A percentile compares a stretch with the other conserved stretches of the same genome.
Conservation (phyloP, 176 grass and related monocot genomes). For the Oryza rufipogon region DNA sequence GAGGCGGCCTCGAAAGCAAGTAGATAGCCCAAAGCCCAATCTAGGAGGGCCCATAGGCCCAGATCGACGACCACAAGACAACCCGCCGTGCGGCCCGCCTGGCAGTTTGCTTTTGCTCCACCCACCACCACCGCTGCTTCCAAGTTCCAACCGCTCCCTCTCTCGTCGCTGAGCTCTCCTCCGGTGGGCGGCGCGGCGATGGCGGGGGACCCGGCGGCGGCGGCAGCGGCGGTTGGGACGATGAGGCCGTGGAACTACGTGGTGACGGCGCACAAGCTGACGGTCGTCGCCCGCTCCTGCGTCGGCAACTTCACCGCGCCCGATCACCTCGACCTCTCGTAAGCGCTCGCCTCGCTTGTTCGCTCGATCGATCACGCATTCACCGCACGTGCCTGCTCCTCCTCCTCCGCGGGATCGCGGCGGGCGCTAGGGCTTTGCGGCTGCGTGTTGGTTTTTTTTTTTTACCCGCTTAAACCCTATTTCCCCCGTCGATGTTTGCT, state of each 20-base stretch:
- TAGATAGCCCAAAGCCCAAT: neutral
- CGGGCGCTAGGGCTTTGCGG: neutral
- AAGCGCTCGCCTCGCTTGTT: neutral
- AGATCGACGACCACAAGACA: neutral
- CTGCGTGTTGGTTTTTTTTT: neutral
- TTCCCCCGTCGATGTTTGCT: neutral
- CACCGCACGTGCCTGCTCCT: neutral
- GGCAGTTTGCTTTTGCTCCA: too few species aligned
- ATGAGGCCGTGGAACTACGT: constrained; percentile 95
- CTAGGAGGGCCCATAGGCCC: neutral
- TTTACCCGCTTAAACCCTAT: constrained; percentile 13
- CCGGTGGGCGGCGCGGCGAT: neutral
- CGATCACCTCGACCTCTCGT: constrained; percentile 88
- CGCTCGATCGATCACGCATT: neutral
- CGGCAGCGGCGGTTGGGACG: neutral
- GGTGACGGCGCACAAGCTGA: constrained; percentile 90
- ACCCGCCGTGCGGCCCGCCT: neutral
- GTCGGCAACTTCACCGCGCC: constrained; percentile 89
- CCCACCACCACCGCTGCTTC: neutral
- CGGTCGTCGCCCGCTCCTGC: constrained; percentile 81
- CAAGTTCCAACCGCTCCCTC: neutral
- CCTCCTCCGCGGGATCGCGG: neutral
- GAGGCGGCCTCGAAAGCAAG: neutral
- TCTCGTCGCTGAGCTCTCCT: neutral
- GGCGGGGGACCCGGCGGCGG: constrained; percentile 41